Conservation (phyloP, 2,329 filamentous ascomycete species). For the Paecilomyces formosus region DNA sequence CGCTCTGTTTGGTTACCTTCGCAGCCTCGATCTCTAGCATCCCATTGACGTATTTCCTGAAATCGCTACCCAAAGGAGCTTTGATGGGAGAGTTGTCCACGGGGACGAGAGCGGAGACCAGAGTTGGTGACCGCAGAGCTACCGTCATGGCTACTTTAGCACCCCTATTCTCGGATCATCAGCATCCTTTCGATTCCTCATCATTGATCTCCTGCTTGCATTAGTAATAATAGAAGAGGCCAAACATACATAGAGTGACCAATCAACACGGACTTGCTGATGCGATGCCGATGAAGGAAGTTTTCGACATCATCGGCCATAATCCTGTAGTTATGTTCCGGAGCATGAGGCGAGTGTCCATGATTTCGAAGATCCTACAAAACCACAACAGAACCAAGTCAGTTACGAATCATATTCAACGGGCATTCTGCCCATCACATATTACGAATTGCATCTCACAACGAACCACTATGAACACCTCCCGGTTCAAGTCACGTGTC, state of each 20-base stretch:
- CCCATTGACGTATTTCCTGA: conserved; percentile 70
- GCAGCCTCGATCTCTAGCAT: conserved; percentile 76
- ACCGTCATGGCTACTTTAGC: conserved; percentile 89
- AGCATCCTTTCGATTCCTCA: not conserved
- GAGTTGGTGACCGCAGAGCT: conserved; percentile 61
- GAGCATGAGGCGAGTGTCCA: conserved; percentile 75
- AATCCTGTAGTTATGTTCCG: conserved; percentile 67
- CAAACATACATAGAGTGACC: conserved; percentile 78
- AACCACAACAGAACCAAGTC: not conserved
- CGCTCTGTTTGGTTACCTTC: conserved; percentile 59
- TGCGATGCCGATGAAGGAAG: conserved; percentile 65
- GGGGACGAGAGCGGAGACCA: conserved; percentile 64
- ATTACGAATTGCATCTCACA: conserved; percentile 3
- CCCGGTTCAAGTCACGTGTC: conserved; percentile 69
- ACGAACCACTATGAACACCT: conserved; percentile 72
- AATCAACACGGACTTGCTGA: conserved; percentile 70
- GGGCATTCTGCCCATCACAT: not conserved
- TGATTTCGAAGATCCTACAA: conserved; percentile 81
- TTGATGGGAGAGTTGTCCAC: conserved; percentile 92
- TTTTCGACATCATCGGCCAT: conserved; percentile 77
- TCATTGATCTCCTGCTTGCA: not conserved
- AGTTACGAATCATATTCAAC: not conserved
- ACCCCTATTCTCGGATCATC: conserved; percentile 49
- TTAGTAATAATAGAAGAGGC: not conserved
- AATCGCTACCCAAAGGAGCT: conserved; percentile 64